Evolutionary conservation across 495 filamentous ascomycete species (phyloP).

Genomic region (Immersiella caudata): DNA sequence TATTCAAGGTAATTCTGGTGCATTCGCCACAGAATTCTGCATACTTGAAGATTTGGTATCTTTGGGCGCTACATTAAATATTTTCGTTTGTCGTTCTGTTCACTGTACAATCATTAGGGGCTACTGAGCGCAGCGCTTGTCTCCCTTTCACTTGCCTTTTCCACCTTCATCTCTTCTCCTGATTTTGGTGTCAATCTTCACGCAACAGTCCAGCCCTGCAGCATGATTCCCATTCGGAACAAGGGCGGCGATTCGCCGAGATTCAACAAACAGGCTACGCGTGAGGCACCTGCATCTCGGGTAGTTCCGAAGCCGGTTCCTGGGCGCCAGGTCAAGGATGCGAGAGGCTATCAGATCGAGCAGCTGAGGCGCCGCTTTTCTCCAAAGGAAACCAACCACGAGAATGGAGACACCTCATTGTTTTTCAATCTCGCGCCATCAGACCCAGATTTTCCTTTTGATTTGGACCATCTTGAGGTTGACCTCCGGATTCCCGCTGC

Average conservation of each 20-base stretch:
- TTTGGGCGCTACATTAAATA: background rate
- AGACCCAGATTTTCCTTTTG: constrained; percentile 88
- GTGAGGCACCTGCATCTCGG: constrained; percentile 45
- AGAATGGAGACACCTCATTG: constrained; percentile 57
- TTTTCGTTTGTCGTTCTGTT: background rate
- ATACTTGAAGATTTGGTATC: background rate
- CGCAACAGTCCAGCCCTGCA: background rate
- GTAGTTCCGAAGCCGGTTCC: constrained; percentile 68
- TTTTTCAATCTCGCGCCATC: constrained; percentile 71
- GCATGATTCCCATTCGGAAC: constrained; percentile 35
- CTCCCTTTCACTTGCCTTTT: background rate
- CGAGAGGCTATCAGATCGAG: constrained; percentile 73
- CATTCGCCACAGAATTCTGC: background rate
- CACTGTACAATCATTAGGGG: background rate
- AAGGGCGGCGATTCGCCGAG: constrained; percentile 20
- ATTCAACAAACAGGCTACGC: constrained; percentile 13
- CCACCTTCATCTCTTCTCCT: background rate
- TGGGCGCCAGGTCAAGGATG: constrained; percentile 64
- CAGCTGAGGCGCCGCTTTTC: constrained; percentile 75
- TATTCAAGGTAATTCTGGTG: background rate
- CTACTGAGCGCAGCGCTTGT: background rate
- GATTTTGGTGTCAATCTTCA: background rate
- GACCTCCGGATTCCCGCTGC: constrained; percentile 65
- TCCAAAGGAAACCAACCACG: constrained; percentile 58
- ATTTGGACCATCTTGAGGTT: constrained; percentile 72